Base-by-base conservation (phyloP, 441 rosid species). In the Gossypium gossypioides region DNA sequence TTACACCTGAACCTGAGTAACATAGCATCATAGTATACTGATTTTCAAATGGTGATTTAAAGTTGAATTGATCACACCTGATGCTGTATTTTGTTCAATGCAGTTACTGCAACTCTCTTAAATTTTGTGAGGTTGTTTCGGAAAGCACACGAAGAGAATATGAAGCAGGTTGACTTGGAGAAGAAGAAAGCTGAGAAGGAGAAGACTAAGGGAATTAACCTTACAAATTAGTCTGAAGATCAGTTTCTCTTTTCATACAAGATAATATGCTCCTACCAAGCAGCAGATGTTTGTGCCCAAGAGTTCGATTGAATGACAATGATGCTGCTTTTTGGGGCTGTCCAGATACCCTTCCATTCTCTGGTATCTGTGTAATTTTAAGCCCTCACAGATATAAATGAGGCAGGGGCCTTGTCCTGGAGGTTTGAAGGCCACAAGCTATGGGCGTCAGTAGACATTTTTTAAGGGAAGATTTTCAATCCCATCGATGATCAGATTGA, bases 121-220 rank as follows among this genome's bases (percentile, higher is more conserved):
- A 96, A 87, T 77, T 96, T 96, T 82, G 88, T 87, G 84, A 87
- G 85, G 79, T 72, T 92, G 83, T 96, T 96, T 59, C 90, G 90
- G 73, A 91, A 84, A 86, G 93, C 99, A 63, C 97, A 91, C 58
- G 98, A 96, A 74, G 99, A 96, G 81, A 96, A 92, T 75, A 6
- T 83, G 71, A 96, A 96, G 76, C 96, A 90, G 84, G 94, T 84
- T 7, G 99, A 96, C 82, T 58, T 88, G 80, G 98, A 93, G 77
- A 96, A 76, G 86, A 96, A 93, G 85, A 91, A 91, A 84, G 91
- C 89, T 15, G 88, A 83, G n/a, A 87, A 89, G 71, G 95, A 89
- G 81, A 91, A 86, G 85, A 88, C 92, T 0, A 91, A 86, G 82
- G 93, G 89, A 74, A 65, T 77, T 72, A 88, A 85, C 76, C 87